Evolutionary conservation across 257 asterid genomes (phyloP).

Genomic region (Hygrophila difformis): DNA sequence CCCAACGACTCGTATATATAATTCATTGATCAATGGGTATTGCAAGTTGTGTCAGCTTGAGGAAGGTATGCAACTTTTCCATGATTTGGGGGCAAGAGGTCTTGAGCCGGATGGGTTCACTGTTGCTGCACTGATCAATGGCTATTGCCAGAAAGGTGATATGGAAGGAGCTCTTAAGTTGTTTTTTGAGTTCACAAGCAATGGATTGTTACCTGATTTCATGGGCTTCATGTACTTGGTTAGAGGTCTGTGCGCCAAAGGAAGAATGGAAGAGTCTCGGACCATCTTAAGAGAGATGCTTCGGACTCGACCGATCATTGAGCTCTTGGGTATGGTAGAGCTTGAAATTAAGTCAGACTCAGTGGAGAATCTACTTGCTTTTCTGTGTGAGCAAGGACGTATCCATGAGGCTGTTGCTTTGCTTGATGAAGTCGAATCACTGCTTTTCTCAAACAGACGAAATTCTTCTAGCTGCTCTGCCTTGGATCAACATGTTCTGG

Average conservation of each 20-base stretch:
- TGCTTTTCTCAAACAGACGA: slow-evolving; percentile 31
- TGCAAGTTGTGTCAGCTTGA: slow-evolving; percentile 52
- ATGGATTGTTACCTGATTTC: slow-evolving; percentile 65
- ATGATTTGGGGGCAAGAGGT: slow-evolving; percentile 43
- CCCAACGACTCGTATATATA: slow-evolving; percentile 51
- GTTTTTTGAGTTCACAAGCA: slow-evolving; percentile 44
- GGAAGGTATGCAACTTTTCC: slow-evolving; percentile 49
- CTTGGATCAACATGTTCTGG: slow-evolving; percentile 13
- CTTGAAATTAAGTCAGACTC: slow-evolving; percentile 52
- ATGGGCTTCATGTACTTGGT: slow-evolving; percentile 65
- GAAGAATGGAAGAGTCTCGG: slow-evolving; percentile 94
- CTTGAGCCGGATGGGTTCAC: slow-evolving; percentile 78
- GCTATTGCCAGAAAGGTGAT: slow-evolving; percentile 74
- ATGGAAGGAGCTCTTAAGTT: slow-evolving; percentile 73
- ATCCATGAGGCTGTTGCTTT: slow-evolving; percentile 62
- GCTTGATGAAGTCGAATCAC: slow-evolving; percentile 59
- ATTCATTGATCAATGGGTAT: slow-evolving; percentile 74
- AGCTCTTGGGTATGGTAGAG: slow-evolving; percentile 41
- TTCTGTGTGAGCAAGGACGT: slow-evolving; percentile 74
- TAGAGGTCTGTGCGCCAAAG: slow-evolving; percentile 74
- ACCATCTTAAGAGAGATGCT: slow-evolving; percentile 79
- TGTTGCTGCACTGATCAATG: slow-evolving; percentile 54
- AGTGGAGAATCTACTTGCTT: slow-evolving; percentile 39
- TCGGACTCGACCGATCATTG: slow-evolving; percentile 37
- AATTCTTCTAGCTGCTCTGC: slow-evolving; percentile 14